Conservation (phyloP, 2,329 filamentous ascomycete genomes). For the Grosmannia serpens region DNA sequence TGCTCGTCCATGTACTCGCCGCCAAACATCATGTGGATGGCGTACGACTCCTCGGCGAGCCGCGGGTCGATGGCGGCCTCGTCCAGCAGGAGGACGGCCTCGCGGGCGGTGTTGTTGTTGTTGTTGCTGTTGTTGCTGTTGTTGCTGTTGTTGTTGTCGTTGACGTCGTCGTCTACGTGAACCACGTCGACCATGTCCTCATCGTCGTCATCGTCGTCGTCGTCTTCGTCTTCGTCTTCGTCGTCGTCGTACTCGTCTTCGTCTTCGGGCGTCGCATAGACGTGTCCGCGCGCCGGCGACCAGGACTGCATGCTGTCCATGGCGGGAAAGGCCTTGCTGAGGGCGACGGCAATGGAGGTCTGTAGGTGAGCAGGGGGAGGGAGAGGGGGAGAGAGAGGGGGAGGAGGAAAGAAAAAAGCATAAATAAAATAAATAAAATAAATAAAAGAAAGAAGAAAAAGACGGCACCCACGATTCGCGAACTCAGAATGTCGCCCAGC, state of each 20-base stretch:
- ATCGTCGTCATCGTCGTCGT: conserved; percentile 4
- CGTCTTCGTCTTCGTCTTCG: conserved; percentile 1
- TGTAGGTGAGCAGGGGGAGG: conserved; percentile 15
- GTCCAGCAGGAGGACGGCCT: conserved; percentile 12
- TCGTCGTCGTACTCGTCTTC: background rate
- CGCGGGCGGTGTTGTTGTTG: no score
- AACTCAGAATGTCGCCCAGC: conserved; percentile 46
- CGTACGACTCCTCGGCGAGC: conserved; percentile 45
- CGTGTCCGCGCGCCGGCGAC: conserved; percentile 41
- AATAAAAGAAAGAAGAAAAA: background rate
- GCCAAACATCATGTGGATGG: conserved; percentile 45
- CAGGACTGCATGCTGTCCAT: conserved; percentile 40
- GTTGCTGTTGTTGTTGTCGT: conserved; percentile 13
- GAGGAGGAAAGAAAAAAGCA: background rate
- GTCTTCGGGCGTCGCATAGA: conserved; percentile 30
- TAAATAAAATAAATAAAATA: no score
- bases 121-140: conserved; percentile 14
- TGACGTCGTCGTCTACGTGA: conserved; percentile 1
- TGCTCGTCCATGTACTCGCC: conserved; percentile 58
- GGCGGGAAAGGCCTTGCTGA: conserved; percentile 40
- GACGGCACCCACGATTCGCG: conserved; percentile 38
- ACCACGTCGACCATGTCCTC: background rate
- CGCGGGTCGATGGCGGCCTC: conserved; percentile 30
- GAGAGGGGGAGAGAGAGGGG: conserved; percentile 7
- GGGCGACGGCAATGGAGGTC: conserved; percentile 43